These are phyloP conservation scores for Mortierella sp. DNA, from an alignment of 371 early-diverging fungal genomes.

Conservation along the genomic window DNA sequence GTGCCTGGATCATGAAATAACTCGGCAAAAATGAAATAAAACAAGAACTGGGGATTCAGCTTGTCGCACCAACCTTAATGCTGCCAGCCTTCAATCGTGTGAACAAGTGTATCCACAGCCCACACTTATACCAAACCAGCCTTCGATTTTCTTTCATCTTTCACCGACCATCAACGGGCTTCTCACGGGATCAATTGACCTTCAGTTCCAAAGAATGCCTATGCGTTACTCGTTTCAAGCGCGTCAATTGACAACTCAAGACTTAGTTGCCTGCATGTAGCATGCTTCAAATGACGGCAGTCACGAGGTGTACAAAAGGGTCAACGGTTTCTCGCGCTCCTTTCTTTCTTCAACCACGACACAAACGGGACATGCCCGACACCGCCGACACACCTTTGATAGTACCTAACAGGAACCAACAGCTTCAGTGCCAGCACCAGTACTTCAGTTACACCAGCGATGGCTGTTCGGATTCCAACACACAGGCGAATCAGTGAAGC, in stretches of 20 bases:
- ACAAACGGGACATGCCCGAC: no score
- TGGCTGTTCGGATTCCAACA: neutral
- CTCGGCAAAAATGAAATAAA: neutral
- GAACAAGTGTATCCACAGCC: neutral
- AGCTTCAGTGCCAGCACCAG: neutral
- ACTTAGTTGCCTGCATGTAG: no score
- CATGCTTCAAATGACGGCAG: no score
- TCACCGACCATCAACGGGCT: neutral
- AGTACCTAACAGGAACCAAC: neutral
- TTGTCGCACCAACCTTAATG: slow-evolving; percentile 4
- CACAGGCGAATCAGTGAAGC: neutral
- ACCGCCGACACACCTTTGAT: neutral
- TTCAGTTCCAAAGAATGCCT: neutral
- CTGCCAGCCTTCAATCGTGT: neutral
- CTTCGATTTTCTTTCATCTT: neutral
- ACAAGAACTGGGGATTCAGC: neutral
- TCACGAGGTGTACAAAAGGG: no score
- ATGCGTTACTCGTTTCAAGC: neutral
- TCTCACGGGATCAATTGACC: no score
- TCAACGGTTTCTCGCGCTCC: neutral
- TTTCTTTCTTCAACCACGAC: neutral
- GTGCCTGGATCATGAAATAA: neutral
- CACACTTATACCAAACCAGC: neutral
- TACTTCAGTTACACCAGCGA: neutral
- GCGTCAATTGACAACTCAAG: no score